A percentile compares a stretch with the other conserved stretches of the same genome.
Evolutionary conservation across 2,329 filamentous ascomycete species (phyloP).

Genomic region (Ascochyta fabae): DNA sequence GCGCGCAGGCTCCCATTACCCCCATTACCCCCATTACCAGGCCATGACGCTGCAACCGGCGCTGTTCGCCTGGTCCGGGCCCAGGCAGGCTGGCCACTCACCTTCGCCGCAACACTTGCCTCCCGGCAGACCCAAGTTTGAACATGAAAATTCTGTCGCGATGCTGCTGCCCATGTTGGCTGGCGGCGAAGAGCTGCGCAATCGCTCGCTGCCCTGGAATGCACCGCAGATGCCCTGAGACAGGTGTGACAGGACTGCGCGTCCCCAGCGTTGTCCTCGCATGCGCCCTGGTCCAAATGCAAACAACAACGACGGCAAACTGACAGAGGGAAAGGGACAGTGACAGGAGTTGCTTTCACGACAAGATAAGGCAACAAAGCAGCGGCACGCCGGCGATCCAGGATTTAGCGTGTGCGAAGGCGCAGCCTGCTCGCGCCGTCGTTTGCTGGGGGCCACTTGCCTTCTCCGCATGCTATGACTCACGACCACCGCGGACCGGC

Average conservation of each 20-base stretch:
- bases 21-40: constrained; percentile 14
- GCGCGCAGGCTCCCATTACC: constrained; percentile 6
- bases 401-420: constrained; percentile 9
- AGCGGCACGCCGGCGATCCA: constrained; percentile 15
- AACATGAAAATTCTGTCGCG: constrained; percentile 23
- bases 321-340: constrained; percentile 12
- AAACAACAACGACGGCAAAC: constrained; percentile 17
- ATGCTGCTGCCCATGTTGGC: constrained; percentile 11
- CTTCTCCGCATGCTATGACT: constrained; percentile 31
- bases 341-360: constrained; percentile 16
- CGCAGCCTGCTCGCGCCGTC: constrained; percentile 19
- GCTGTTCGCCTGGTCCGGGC: constrained; percentile 21
- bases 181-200: constrained; percentile 10
- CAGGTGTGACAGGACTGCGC: constrained; percentile 26
- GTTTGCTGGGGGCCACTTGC: constrained; percentile 15
- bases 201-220: constrained; percentile 27
- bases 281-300: constrained; percentile 13
- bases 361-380: constrained; percentile 18
- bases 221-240: constrained; percentile 26
- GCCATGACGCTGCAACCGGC: constrained; percentile 32
- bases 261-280: constrained; percentile 20
- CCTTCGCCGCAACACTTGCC: constrained; percentile 33
- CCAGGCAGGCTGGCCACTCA: constrained; percentile 29
- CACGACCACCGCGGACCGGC: constrained; percentile 28
- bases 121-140: constrained; percentile 17